phyloP scores from a whole-genome alignment of 495 filamentous ascomycete genomes.

The Cetradonia linearis region DNA sequence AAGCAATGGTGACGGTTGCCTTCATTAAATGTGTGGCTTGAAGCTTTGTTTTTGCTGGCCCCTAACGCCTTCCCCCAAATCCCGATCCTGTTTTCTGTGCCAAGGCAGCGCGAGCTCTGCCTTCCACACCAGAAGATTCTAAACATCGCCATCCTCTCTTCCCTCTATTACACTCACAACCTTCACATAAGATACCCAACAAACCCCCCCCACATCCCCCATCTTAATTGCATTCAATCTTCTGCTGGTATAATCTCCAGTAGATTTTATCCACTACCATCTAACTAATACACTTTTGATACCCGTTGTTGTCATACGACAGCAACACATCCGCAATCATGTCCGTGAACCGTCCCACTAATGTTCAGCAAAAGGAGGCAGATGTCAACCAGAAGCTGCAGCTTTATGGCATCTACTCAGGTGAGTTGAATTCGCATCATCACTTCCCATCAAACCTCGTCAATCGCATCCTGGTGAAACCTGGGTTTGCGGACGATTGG shows the following conservation, averaged over 20 bases:
- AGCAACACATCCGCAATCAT: constrained; percentile 8
- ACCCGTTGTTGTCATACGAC: constrained; percentile 14
- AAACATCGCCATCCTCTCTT: not conserved
- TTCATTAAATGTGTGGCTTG: not conserved
- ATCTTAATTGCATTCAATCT: not conserved
- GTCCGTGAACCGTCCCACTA: constrained; percentile 21
- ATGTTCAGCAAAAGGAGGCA: constrained; percentile 46
- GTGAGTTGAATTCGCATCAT: constrained; percentile 33
- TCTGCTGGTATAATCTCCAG: constrained; percentile 8
- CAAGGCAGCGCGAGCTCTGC: constrained; percentile 5
- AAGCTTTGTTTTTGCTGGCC: not conserved
- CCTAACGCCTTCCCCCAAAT: not conserved
- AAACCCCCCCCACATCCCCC: not conserved
- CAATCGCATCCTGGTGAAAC: not conserved
- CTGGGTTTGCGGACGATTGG: not conserved
- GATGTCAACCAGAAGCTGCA: constrained; percentile 92
- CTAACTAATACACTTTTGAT: constrained; percentile 15
- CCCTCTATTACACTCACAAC: not conserved
- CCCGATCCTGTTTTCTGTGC: constrained; percentile 11
- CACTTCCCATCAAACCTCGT: not conserved
- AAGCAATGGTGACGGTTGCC: not conserved
- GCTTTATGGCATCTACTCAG: constrained; percentile 80
- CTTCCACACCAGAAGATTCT: constrained; percentile 2
- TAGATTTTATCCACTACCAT: constrained; percentile 4
- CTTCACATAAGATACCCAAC: constrained; percentile 13